Evolutionary conservation across 495 filamentous ascomycete genomes (phyloP).

Genomic region (Astrothelium subdiscretum): DNA sequence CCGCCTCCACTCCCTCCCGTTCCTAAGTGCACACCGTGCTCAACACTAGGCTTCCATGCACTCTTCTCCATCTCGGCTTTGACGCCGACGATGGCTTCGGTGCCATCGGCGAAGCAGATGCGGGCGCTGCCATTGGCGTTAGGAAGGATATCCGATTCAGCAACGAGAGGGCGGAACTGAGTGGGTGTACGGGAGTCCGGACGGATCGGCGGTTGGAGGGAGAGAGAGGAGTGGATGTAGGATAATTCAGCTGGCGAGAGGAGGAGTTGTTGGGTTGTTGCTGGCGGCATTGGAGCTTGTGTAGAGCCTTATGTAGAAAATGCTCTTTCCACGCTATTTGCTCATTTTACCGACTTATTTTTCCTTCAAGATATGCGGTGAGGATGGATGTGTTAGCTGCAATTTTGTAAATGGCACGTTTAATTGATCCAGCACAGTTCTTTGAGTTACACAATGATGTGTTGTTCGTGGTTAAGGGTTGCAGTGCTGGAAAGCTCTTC

Average conservation of each 20-base stretch:
- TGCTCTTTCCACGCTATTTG: too few species aligned
- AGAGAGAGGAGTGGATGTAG: conserved; percentile 85
- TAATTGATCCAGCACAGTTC: not conserved
- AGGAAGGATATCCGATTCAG: conserved; percentile 82
- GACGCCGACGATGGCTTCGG: conserved; percentile 87
- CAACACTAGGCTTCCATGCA: conserved; percentile 12
- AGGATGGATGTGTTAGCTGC: not conserved
- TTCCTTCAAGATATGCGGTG: not conserved
- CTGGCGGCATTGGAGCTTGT: conserved; percentile 21
- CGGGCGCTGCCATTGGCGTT: conserved; percentile 84
- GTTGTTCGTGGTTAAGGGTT: not conserved
- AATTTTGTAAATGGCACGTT: not conserved
- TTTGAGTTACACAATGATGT: not conserved
- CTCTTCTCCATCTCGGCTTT: conserved; percentile 86
- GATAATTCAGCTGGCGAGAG: conserved; percentile 93
- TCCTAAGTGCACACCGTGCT: conserved; percentile 13
- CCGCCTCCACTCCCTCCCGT: conserved; percentile 7
- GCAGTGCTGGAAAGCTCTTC: not conserved
- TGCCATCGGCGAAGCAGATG: conserved; percentile 88
- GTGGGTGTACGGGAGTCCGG: conserved; percentile 73
- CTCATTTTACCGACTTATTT: not conserved
- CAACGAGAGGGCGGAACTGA: conserved; percentile 81
- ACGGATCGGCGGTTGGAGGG: conserved; percentile 68
- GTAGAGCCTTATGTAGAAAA: too few species aligned
- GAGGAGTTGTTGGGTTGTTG: conserved; percentile 30